phyloP scores from a whole-genome alignment of 2,329 filamentous ascomycete species.

The Paecilomyces dactylethromorphus region DNA sequence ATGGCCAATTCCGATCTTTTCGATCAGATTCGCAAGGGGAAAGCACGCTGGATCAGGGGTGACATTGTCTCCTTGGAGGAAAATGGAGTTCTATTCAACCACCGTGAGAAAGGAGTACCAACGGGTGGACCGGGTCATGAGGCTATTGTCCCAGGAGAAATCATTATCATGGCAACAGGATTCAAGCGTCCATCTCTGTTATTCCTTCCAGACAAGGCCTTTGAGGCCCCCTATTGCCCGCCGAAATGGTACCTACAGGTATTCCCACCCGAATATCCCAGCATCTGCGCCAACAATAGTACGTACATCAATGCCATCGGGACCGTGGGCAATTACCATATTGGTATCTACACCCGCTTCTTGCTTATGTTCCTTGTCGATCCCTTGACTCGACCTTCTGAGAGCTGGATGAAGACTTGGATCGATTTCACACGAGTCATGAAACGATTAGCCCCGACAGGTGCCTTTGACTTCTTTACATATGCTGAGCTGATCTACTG shows the following conservation, averaged over 20 bases:
- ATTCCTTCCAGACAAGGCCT: conserved; percentile 69
- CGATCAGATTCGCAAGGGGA: conserved; percentile 63
- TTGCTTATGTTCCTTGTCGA: conserved; percentile 81
- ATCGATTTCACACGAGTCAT: conserved; percentile 74
- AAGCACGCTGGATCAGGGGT: conserved; percentile 72
- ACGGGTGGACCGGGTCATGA: conserved; percentile 67
- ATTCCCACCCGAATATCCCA: conserved; percentile 68
- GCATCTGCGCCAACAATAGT: conserved; percentile 74
- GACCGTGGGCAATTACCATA: conserved; percentile 80
- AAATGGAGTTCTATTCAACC: conserved; percentile 63
- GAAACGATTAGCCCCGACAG: conserved; percentile 63
- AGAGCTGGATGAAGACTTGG: conserved; percentile 76
- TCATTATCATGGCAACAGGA: conserved; percentile 78
- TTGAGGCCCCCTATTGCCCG: conserved; percentile 65
- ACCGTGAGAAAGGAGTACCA: conserved; percentile 64
- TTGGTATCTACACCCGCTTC: conserved; percentile 81
- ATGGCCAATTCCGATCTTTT: conserved; percentile 84
- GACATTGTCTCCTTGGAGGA: conserved; percentile 65
- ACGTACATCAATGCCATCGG: conserved; percentile 77
- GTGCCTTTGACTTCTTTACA: conserved; percentile 83
- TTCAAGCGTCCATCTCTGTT: conserved; percentile 66
- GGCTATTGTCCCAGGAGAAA: conserved; percentile 62
- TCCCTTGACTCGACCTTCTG: conserved; percentile 63
- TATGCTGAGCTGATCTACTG: conserved; percentile 80
- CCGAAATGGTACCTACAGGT: conserved; percentile 88